Evolutionary conservation across 2,329 filamentous ascomycete genomes (phyloP), one percentile per base, ranked within the genome.

Genomic region (Daldinia eschscholtzii): DNA sequence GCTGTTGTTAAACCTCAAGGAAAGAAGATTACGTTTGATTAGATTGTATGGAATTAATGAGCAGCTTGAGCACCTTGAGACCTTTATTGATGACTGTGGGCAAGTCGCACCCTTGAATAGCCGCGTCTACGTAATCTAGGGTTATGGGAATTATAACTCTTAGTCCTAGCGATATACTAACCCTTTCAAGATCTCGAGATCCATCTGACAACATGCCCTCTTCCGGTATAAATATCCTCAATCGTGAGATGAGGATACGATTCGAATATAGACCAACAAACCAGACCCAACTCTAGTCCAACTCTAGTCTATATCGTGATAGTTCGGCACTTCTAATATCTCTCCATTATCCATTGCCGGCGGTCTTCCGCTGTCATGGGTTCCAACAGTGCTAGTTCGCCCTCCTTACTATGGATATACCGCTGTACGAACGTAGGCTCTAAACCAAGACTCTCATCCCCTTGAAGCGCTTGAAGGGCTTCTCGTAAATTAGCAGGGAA

Each of bases 1-100:
- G 91, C 90, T 6, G 93, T 96, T 78, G 92, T 96, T 23, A 89
- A 92, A 80, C 86, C 87, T 6, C 87, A 91, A 71, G 94, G 94
- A 63, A 93, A 90, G 81, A 97, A 96, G 84, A 89, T 88, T 64
- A 93, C 89, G 0, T 97, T 97, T 81, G 93, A 94, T 76, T 92
- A 84, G 78, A 20, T 42, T n/a, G 12, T 15, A n/a, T 13, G n/a
- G 50, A 35, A 20, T 53, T 37, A 10, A 55, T 37, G 18, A 13
- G 2, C 4, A 37, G 15, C 2, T 37, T 23, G 18, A 30, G 2
- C 4, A 37, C 23, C 2, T 37, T 23, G 18, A 30, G 26, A 12
- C 26, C 10, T 48, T 10, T 28, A 26, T 28, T 48, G 12, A 15
- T 26, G 13, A 10, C 9, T 2, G 18, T 44, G 23, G 7, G 13